Conservation (phyloP, 2,329 filamentous ascomycete genomes). For the Xylariales sp. region DNA sequence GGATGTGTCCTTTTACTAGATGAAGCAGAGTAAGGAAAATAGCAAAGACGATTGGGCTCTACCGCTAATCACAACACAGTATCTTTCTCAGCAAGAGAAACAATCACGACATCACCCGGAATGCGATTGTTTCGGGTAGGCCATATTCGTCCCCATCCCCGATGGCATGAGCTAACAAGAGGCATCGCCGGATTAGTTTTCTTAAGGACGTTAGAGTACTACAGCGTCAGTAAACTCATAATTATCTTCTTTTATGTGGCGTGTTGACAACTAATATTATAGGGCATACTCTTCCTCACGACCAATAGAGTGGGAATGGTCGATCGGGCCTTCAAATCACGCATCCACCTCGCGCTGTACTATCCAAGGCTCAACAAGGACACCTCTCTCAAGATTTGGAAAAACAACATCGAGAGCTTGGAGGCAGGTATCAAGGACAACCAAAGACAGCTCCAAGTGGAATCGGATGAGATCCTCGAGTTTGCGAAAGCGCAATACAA, state of each 20-base stretch:
- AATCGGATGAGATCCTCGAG: too few relatives aligned
- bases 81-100: neutral
- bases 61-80: neutral
- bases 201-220: neutral
- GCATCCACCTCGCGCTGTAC: neutral
- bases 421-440: too few relatives aligned
- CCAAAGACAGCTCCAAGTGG: too few relatives aligned
- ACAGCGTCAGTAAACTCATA: neutral
- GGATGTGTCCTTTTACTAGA: slow-evolving; percentile 14
- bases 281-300: slow-evolving; percentile 4
- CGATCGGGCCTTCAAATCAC: neutral
- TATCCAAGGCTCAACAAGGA: neutral
- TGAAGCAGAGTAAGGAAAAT: slow-evolving; percentile 9
- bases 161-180: neutral
- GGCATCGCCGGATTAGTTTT: neutral
- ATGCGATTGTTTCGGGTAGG: neutral
- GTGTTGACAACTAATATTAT: neutral
- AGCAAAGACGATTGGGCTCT: neutral
- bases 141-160: neutral
- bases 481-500: too few relatives aligned
- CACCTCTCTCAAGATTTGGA: neutral
- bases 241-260: too few relatives aligned
- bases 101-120: neutral
- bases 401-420: neutral
- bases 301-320: slow-evolving; percentile 2